Evolutionary conservation across 306 rosid species (phyloP).

Genomic region (Herpetospermum pedunculosum): DNA sequence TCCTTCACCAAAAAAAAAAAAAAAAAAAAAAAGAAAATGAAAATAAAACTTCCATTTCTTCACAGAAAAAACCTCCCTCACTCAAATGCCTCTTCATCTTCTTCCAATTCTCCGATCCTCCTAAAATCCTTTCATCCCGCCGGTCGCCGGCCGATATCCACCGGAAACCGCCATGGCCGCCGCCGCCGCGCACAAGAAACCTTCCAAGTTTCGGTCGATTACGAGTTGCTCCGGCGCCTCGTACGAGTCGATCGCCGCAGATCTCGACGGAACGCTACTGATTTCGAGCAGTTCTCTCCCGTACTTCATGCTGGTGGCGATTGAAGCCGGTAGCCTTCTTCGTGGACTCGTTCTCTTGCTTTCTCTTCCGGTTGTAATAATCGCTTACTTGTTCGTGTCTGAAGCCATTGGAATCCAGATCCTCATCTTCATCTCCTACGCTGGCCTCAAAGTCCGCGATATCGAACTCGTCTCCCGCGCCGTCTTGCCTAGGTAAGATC

Average conservation of each 20-base stretch:
- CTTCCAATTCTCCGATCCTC: neutral
- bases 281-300: conserved; percentile 71
- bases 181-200: conserved; percentile 32
- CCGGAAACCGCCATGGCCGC: conserved; percentile 1
- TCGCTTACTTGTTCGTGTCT: conserved; percentile 73
- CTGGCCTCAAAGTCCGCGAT: conserved; percentile 83
- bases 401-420: conserved; percentile 90
- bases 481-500: conserved; percentile 61
- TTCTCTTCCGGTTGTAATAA: conserved; percentile 55
- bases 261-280: conserved; percentile 87
- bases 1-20: neutral
- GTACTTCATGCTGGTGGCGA: conserved; percentile 90
- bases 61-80: too few species aligned
- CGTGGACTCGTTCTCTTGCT: conserved; percentile 87
- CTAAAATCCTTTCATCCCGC: neutral
- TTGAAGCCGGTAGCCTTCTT: conserved; percentile 91
- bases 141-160: neutral
- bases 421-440: conserved; percentile 80
- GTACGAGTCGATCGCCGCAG: conserved; percentile 67
- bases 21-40: too few species aligned
- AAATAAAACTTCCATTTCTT: too few species aligned
- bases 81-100: neutral
- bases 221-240: conserved; percentile 23
- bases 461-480: conserved; percentile 92
- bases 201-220: conserved; percentile 44